Base-by-base conservation (phyloP, 1,284 basidiomycete genomes). In the Inonotus hispidus region DNA sequence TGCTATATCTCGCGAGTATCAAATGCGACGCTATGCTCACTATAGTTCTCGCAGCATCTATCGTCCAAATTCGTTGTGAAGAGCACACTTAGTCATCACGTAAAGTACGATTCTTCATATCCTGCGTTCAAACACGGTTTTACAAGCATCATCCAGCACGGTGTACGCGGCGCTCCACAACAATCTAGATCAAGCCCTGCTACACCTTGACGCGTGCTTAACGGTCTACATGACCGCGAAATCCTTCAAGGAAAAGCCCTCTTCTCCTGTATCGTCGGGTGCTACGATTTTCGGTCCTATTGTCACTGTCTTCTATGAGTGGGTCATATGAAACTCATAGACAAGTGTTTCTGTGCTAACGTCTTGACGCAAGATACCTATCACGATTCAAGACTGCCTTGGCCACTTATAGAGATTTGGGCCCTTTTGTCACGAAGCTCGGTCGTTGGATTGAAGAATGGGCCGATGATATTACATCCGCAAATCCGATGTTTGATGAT, bases 31-130 rank as follows among this genome's bases (percentile, higher is more conserved):
- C 19, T 43, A n/a, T 7, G 16, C 41, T 10, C 16, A 43, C n/a
- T n/a, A 43, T n/a, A n/a, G 7, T 1, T 43, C 16, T 10, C 19
- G 0, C 56, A 88, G 84, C 87, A 85, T 65, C 71, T 86, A 29
- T 79, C 86, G 0, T 88, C 85, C 1, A 80, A 85, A 46, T 77
- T 82, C 50, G 80, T 90, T 1, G 67, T 87, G 27, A 85, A 84
- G 69, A 86, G 79, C 46, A 84, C 83, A 0, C 65, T 86, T 39
- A 74, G 74, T 25, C 78, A 79, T 45, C 71, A 77, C 47, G 77
- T 82, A 37, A 88, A 88, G 84, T 87, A 68, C 57, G 74, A 57
- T 5, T 8, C 54, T 43, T 11, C 14, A 19, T 14, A 23, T 59
- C 6, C 11, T 43, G 5, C 11, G 16, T 43, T 21, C 16, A n/a